Base-by-base conservation (phyloP, 1,284 basidiomycete genomes). In the Anthracocystis setariae region DNA sequence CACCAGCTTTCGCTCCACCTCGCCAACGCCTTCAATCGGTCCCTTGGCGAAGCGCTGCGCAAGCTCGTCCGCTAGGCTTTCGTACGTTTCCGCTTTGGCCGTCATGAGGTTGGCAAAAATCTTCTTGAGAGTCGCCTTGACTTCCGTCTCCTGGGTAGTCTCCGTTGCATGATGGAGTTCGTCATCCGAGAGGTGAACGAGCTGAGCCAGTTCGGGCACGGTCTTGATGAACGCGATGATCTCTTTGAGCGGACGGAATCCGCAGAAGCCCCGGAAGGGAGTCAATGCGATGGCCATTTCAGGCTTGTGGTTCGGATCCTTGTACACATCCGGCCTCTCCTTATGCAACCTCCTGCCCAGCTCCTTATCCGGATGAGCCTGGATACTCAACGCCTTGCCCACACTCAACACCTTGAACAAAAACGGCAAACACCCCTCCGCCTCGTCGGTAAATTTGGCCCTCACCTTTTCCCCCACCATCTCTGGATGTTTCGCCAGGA, bases 281-380 rank as follows among this genome's bases (percentile, higher is more conserved):
- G 94, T 94, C 55, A 99, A 84, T 1, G 96, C 96, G 49, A 98
- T 88, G 12, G 94, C 94, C 93, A 99, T 96, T 83, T 99, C 96
- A 3, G 96, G 96, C 84, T 97, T 97, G 80, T 96, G 94, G 79
- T 96, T 96, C 13, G 89, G 87, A 83, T 97, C 94, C 86, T 93
- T 95, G 85, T 97, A 97, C 59, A 96, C 87, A 47, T 92, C 88
- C 0, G 93, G 93, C 60, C 89, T 87, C 75, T 89, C 87, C 15
- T 85, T 85, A 81, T 93, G 90, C 46, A 98, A 85, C 72, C 85
- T 85, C 85, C 91, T 88, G 0, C 93, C 95, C 17, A 93, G 90
- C 76, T 85, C 81, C 87, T 97, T 97, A 85, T 98, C 92, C 5
- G 96, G 96, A 84, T 99, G 96, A 7, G 92, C 93, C 85, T 99